Evolutionary conservation across 371 early-diverging fungal genomes (phyloP).

Genomic region (Mucor racemosus): DNA sequence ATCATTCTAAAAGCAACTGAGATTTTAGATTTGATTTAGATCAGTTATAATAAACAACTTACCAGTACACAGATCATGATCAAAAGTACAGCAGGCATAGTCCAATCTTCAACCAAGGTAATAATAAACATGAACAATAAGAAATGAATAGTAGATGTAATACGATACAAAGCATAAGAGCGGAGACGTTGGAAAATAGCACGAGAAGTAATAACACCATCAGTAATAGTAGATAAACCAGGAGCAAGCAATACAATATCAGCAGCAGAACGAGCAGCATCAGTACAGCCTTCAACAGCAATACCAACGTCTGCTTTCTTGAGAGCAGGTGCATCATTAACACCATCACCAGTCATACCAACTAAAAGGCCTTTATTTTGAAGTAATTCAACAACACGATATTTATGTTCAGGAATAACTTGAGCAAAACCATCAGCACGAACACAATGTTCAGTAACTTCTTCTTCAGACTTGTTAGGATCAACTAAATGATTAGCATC

Average conservation of each 20-base stretch:
- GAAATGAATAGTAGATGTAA: slow-evolving; percentile 92
- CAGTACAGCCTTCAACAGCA: slow-evolving; percentile 89
- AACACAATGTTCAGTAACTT: slow-evolving; percentile 65
- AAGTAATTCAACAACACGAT: slow-evolving; percentile 74
- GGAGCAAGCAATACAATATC: slow-evolving; percentile 92
- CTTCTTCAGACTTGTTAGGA: slow-evolving; percentile 59
- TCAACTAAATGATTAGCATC: slow-evolving; percentile 75
- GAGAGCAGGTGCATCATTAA: slow-evolving; percentile 91
- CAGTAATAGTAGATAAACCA: slow-evolving; percentile 88
- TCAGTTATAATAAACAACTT: slow-evolving; percentile 6
- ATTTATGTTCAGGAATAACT: slow-evolving; percentile 79
- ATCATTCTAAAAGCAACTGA: slow-evolving; percentile 65
- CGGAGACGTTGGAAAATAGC: slow-evolving; percentile 94
- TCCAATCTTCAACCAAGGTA: slow-evolving; percentile 78
- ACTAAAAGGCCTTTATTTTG: slow-evolving; percentile 73
- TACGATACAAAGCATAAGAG: slow-evolving; percentile 91
- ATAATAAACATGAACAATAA: slow-evolving; percentile 92
- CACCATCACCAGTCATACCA: slow-evolving; percentile 88
- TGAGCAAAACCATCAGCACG: slow-evolving; percentile 86
- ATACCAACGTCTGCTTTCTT: slow-evolving; percentile 90
- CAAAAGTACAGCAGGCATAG: slow-evolving; percentile 80
- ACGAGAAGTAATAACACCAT: slow-evolving; percentile 83
- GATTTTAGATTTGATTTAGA: too few relatives aligned
- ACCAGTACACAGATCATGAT: slow-evolving; percentile 84
- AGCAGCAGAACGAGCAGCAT: slow-evolving; percentile 95